These are phyloP conservation scores for Tilletia walkeri DNA, from an alignment of 1,284 basidiomycete genomes.

Conservation along the genomic window DNA sequence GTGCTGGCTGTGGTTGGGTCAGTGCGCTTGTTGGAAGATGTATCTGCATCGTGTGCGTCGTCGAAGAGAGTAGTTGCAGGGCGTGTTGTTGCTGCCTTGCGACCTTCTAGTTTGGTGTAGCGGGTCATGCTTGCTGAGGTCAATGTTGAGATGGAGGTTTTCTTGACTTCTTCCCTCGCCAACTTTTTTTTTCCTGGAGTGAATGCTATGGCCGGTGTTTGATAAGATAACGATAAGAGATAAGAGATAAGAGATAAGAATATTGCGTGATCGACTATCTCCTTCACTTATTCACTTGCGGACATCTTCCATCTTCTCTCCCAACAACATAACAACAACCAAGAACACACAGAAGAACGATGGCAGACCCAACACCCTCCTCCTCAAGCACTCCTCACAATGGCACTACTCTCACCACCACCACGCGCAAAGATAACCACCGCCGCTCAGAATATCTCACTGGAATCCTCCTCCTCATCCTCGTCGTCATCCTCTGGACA, in stretches of 20 bases:
- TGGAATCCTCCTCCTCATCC: conserved; percentile 70
- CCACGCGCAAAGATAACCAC: not conserved
- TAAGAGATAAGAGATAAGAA: too few species aligned
- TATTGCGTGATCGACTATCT: too few species aligned
- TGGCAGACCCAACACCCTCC: too few species aligned
- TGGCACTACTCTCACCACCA: not conserved
- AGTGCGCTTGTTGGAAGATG: conserved; percentile 11
- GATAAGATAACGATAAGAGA: not conserved
- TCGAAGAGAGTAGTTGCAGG: conserved; percentile 28
- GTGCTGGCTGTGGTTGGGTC: not conserved
- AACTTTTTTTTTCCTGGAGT: not conserved
- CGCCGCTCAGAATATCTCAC: conserved; percentile 62
- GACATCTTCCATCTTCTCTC: too few species aligned
- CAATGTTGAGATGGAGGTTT: not conserved
- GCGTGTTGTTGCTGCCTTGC: conserved; percentile 33
- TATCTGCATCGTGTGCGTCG: conserved; percentile 20
- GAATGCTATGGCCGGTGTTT: not conserved
- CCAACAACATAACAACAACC: too few species aligned
- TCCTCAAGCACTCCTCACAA: too few species aligned
- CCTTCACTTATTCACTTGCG: too few species aligned
- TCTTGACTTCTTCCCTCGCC: not conserved
- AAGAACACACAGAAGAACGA: too few species aligned
- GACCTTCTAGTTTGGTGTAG: conserved; percentile 43
- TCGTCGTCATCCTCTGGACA: conserved; percentile 81
- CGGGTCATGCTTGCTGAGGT: conserved; percentile 32